Base-by-base conservation (phyloP, 768 basidiomycete genomes). In the Russula brevipes region DNA sequence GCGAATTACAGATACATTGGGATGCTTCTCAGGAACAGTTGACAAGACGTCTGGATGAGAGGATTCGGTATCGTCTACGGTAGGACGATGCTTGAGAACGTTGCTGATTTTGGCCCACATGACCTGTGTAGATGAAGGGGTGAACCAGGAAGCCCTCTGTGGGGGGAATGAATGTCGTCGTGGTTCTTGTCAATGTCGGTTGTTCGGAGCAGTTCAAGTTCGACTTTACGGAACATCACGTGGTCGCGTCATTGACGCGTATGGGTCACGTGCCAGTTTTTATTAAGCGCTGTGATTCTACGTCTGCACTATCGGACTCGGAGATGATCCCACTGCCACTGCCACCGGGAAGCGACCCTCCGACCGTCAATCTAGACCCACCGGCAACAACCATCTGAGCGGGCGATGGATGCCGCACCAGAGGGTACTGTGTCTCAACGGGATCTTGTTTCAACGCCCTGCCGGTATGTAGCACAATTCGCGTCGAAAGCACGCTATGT, bases 101-200 rank as follows among this genome's bases (percentile, higher is more conserved):
- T 50, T 57, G 54, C 61, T 68, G 33, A 68, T 7, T 41, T 55
- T 68, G 10, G 65, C 47, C 65, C 65, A 68, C 65, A 68, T 66
- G 45, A 35, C 17, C 35, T 38, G 24, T 58, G 66, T 56, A 17
- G 42, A 52, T n/a, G 51, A 51, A 56, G 39, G 47, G 38, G 12
- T 49, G 33, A 56, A 59, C 14, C 39, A 49, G 12, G 61, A 42
- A 52, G 52, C 33, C 36, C 54, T 50, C 16, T 31, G 42, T 51
- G 35, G 31, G 46, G 57, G 51, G 39, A 54, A 17, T 14, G 39
- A 49, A 44, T 5, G 62, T 36, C 58, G 58, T 60, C 24, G 59
- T 65, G 17, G 66, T 63, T 57, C 39, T 51, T 55, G 59, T 49
- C 36, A 63, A 44, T 64, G 41, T 24, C 8, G 14, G 33, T 33